A percentile compares a stretch with the other conserved stretches of the same genome.
These are phyloP conservation scores for Neoarthrinium moseri DNA, from an alignment of 2,329 filamentous ascomycete species.

Conservation along the genomic window DNA sequence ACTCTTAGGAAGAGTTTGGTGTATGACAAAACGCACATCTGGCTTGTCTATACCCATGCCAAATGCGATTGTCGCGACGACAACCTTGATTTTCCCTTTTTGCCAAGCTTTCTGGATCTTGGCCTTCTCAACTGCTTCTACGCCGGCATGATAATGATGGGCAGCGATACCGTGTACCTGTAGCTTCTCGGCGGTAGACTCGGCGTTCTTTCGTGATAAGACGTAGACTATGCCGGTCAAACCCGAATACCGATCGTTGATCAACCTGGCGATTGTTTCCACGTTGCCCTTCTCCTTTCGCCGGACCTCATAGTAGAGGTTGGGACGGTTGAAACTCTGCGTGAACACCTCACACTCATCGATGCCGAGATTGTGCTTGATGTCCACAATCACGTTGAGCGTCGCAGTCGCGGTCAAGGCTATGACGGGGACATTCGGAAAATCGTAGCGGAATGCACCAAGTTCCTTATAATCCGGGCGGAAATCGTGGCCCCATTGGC, in stretches of 20 bases:
- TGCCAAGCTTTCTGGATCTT: conserved; percentile 82
- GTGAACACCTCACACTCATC: conserved; percentile 73
- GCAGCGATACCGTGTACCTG: conserved; percentile 65
- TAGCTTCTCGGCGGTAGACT: conserved; percentile 74
- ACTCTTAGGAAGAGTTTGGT: conserved; percentile 89
- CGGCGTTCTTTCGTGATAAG: conserved; percentile 79
- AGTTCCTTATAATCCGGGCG: conserved; percentile 91
- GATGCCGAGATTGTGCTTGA: conserved; percentile 89
- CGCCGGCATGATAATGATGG: conserved; percentile 81
- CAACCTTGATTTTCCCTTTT: conserved; percentile 73
- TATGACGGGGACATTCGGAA: conserved; percentile 83
- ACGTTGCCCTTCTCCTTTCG: conserved; percentile 63
- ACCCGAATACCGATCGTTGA: conserved; percentile 65
- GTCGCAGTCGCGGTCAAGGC: conserved; percentile 95
- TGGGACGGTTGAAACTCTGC: conserved; percentile 96
- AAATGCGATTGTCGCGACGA: conserved; percentile 97
- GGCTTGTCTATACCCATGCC: conserved; percentile 99
- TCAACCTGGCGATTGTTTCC: conserved; percentile 59
- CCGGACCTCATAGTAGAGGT: conserved; percentile 84
- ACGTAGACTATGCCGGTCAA: conserved; percentile 93
- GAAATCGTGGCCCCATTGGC: conserved; percentile 99
- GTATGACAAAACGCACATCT: conserved; percentile 94
- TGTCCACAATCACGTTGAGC: conserved; percentile 85
- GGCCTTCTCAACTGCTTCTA: conserved; percentile 67
- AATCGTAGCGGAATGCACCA: conserved; percentile 69